These are phyloP conservation scores for Blastomyces emzantsi DNA, from an alignment of 2,329 filamentous ascomycete species.

Conservation along the genomic window DNA sequence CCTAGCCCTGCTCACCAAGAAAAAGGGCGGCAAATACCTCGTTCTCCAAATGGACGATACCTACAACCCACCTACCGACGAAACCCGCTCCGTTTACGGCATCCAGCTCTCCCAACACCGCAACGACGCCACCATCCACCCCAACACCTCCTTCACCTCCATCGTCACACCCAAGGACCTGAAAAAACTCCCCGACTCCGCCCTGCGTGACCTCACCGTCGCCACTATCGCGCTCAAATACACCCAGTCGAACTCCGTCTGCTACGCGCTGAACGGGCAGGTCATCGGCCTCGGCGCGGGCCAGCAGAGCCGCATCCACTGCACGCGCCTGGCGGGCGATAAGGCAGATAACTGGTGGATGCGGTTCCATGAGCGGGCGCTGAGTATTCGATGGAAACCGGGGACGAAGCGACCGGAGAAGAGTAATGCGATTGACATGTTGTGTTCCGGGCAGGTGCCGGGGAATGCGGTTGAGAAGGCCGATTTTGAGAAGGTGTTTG, in stretches of 20 bases:
- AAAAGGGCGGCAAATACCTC: conserved; percentile 96
- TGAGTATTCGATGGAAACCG: conserved; percentile 92
- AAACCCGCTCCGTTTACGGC: conserved; percentile 83
- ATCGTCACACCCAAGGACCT: conserved; percentile 81
- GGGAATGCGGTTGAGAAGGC: conserved; percentile 74
- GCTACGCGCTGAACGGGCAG: conserved; percentile 91
- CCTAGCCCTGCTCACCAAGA: conserved; percentile 86
- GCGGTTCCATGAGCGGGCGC: conserved; percentile 85
- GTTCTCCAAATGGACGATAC: conserved; percentile 89
- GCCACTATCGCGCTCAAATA: conserved; percentile 98
- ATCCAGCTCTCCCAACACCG: conserved; percentile 81
- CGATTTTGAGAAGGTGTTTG: conserved; percentile 81
- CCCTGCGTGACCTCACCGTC: conserved; percentile 81
- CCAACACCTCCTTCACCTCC: conserved; percentile 68
- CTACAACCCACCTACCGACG: conserved; percentile 64
- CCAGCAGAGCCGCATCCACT: conserved; percentile 97
- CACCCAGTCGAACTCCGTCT: conserved; percentile 98
- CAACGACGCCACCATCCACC: conserved; percentile 81
- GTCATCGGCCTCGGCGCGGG: conserved; percentile 89
- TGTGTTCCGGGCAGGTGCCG: conserved; percentile 84
- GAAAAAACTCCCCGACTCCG: conserved; percentile 62
- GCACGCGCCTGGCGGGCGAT: conserved; percentile 91
- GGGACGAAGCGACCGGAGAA: conserved; percentile 94
- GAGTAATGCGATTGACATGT: conserved; percentile 93
- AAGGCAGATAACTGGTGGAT: conserved; percentile 99